Evolutionary conservation across 768 basidiomycete species (phyloP).

Genomic region (Lyophyllum shimeji): DNA sequence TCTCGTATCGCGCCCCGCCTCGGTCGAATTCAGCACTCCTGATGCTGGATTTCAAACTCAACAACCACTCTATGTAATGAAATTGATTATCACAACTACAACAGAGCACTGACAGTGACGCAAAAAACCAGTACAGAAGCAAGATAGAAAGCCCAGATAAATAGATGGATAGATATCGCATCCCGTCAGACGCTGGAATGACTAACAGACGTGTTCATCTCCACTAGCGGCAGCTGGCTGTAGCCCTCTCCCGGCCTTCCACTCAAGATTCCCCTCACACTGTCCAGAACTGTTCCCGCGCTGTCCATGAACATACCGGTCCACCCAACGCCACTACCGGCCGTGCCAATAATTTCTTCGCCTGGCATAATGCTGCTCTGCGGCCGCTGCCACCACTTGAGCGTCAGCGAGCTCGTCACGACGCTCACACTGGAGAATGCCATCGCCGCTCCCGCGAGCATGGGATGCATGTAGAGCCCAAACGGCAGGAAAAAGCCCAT

Average conservation of each 20-base stretch:
- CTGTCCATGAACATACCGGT: constrained; percentile 50
- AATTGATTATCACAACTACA: not conserved
- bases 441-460: constrained; percentile 99
- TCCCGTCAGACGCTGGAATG: constrained; percentile 4
- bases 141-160: constrained; percentile 2
- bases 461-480: constrained; percentile 92
- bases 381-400: constrained; percentile 84
- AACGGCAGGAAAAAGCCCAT: constrained; percentile 96
- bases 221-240: constrained; percentile 69
- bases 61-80: not conserved
- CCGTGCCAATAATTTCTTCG: constrained; percentile 22
- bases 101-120: no score
- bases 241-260: constrained; percentile 53
- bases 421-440: constrained; percentile 97
- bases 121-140: not conserved
- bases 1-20: not conserved
- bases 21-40: not conserved
- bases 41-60: not conserved
- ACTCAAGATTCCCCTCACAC: constrained; percentile 41
- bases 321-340: constrained; percentile 35
- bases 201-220: constrained; percentile 40
- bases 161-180: constrained; percentile 11
- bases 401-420: constrained; percentile 82
- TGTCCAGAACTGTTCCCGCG: constrained; percentile 37
- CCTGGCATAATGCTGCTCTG: constrained; percentile 68